Base-by-base conservation (phyloP, 2,329 filamentous ascomycete species). In the Ilyonectria mors-panacis region DNA sequence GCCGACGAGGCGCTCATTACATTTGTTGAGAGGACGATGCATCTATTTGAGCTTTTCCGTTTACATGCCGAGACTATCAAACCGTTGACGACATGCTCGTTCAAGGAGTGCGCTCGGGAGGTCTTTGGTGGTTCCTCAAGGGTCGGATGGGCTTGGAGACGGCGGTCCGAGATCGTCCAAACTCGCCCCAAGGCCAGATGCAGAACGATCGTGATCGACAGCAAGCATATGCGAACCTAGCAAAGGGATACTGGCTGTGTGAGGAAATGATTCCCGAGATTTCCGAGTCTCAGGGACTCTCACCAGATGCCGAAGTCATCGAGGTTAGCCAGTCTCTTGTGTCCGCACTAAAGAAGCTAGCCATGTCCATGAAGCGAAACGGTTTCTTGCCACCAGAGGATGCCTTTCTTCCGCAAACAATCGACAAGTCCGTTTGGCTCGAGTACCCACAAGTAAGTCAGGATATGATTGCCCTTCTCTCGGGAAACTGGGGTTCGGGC, bases 61-160 rank as follows among this genome's bases (percentile, higher is more conserved):
- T 81, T 95, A 48, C 93, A 95, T 64, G 91, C 94, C 0, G 93
- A 97, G 78, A 88, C 91, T 35, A 85, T 91, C 33, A 90, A 89
- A 69, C 90, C 93, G 0, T 78, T 94, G 5, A 85, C 88, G 62
- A 85, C 87, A 33, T 91, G 89, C 57, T 84, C 89, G 0, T 85
- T 92, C 0, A 85, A 87, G 53, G 89, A 94, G 66, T 92, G 95
- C 83, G 85, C 92, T 10, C 88, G 93, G 91, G 91, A 26, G 91
- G 90, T 4, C 84, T 93, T 1, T 98, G 95, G 95, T 98, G 95
- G 95, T 97, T 97, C 76, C 78, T 97, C 51, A 92, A 89, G 72
- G 95, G 94, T 21, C 91, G 94, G 68, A 89, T 91, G 75, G 90
- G 91, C 10, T 85, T 97, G 58, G 95, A 97, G 78, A 80, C 83